phyloP scores from a whole-genome alignment of 768 basidiomycete genomes.

The Serendipita sp. region DNA sequence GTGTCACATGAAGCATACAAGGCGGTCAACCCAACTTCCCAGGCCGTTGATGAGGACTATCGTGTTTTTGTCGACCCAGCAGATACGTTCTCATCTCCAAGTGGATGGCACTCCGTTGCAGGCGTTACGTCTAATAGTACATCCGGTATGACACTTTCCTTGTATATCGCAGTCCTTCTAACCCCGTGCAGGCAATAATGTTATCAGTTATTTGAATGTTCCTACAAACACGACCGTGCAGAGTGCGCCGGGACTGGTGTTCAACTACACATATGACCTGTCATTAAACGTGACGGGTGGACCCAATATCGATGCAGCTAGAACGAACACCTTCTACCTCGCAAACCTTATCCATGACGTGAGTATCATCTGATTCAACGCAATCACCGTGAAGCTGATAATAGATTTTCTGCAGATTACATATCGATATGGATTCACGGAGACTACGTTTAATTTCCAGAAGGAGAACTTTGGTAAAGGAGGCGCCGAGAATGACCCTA shows the following conservation, averaged over 20 bases:
- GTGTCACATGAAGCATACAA: neutral
- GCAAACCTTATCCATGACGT: conserved; percentile 7
- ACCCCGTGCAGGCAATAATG: conserved; percentile 20
- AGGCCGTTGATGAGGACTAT: neutral
- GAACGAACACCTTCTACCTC: conserved; percentile 4
- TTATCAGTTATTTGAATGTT: conserved; percentile 14
- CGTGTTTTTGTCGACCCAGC: neutral
- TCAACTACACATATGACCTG: conserved; percentile 16
- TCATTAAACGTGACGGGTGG: conserved; percentile 18
- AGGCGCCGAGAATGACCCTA: conserved; percentile 21
- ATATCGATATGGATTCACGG: conserved; percentile 10
- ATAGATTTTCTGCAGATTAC: neutral
- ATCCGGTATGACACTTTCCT: neutral
- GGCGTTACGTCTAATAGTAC: neutral
- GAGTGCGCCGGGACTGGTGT: neutral
- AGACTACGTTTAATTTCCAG: conserved; percentile 20
- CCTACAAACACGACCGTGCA: conserved; percentile 2
- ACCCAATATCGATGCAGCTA: conserved; percentile 3
- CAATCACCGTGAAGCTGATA: neutral
- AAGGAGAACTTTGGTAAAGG: conserved; percentile 23
- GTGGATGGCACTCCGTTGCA: neutral
- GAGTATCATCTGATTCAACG: neutral
- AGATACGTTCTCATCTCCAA: neutral
- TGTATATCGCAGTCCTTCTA: neutral
- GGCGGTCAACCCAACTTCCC: neutral